A percentile compares a stretch with the other conserved stretches of the same genome.
These are phyloP conservation scores for Mikania micrantha DNA, from an alignment of 129 eudicot species.

Conservation along the genomic window DNA sequence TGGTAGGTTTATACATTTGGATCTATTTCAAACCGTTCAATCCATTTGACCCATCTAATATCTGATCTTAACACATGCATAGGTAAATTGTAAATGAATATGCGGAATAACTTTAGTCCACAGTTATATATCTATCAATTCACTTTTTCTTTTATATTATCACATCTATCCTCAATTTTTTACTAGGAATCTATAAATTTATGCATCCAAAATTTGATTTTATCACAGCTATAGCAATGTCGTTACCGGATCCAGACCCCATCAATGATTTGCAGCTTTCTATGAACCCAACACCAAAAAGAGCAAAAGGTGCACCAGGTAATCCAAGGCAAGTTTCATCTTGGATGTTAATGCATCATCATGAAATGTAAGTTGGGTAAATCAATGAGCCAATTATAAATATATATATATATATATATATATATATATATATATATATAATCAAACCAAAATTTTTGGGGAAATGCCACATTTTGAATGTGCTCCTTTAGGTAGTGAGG, in stretches of 20 bases:
- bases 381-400: neutral
- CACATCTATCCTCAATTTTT: too few species aligned
- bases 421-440: too few species aligned
- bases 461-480: neutral
- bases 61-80: neutral
- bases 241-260: constrained; percentile 43
- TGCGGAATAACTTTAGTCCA: too few species aligned
- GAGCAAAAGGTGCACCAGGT: constrained; percentile 19
- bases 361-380: constrained; percentile 13
- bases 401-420: too few species aligned
- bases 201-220: too few species aligned
- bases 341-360: neutral
- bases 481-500: neutral
- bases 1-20: neutral
- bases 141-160: too few species aligned
- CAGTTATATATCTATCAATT: too few species aligned
- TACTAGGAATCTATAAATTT: too few species aligned
- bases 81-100: neutral
- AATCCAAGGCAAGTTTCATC: constrained; percentile 4
- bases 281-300: constrained; percentile 8
- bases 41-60: too few species aligned
- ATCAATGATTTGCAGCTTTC: constrained; percentile 34
- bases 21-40: neutral
- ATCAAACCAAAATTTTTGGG: too few species aligned
- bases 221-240: constrained; percentile 34